phyloP scores from a whole-genome alignment of 1,284 basidiomycete genomes.

The Mycena citricolor region DNA sequence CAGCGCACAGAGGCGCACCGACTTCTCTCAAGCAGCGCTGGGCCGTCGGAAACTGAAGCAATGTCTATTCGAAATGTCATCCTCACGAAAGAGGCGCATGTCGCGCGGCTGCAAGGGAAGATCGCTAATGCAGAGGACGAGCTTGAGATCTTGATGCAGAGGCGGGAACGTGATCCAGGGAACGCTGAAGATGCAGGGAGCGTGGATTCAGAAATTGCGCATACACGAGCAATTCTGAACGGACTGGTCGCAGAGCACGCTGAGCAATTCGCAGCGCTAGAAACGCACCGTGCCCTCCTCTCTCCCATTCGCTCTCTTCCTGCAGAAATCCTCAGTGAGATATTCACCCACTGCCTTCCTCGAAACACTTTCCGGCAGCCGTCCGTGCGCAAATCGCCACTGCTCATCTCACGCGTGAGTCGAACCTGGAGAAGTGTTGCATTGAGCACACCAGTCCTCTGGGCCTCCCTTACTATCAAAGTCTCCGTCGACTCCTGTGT shows the following conservation, averaged over 20 bases:
- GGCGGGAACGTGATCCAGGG: slow-evolving; percentile 2
- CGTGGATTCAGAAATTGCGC: slow-evolving; percentile 16
- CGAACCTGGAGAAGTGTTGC: slow-evolving; percentile 30
- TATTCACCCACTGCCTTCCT: slow-evolving; percentile 39
- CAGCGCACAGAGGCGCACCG: slow-evolving; percentile 15
- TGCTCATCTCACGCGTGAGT: slow-evolving; percentile 32
- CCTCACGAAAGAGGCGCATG: slow-evolving; percentile 12
- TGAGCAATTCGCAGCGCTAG: slow-evolving; percentile 10
- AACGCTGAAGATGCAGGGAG: too few relatives aligned
- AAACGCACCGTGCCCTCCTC: slow-evolving; percentile 18
- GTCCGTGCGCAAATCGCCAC: slow-evolving; percentile 26
- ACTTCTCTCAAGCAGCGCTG: slow-evolving; percentile 19
- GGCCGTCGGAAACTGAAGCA: slow-evolving; percentile 18
- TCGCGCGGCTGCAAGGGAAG: slow-evolving; percentile 15
- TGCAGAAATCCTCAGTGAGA: slow-evolving; percentile 37
- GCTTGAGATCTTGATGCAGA: slow-evolving; percentile 5
- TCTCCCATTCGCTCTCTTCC: slow-evolving; percentile 33
- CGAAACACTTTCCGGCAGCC: slow-evolving; percentile 28
- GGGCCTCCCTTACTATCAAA: slow-evolving; percentile 27
- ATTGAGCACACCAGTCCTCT: slow-evolving; percentile 29
- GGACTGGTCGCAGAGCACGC: slow-evolving; percentile 13
- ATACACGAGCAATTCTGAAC: slow-evolving; percentile 10
- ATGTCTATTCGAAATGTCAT: slow-evolving; percentile 19
- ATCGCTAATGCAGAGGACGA: slow-evolving; percentile 4
- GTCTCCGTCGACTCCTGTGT: slow-evolving; percentile 17